Percentiles rank a stretch among this genome's conserved stretches.
These are phyloP conservation scores for Actinomucor elegans DNA, from an alignment of 371 early-diverging fungal genomes.

Conservation along the genomic window DNA sequence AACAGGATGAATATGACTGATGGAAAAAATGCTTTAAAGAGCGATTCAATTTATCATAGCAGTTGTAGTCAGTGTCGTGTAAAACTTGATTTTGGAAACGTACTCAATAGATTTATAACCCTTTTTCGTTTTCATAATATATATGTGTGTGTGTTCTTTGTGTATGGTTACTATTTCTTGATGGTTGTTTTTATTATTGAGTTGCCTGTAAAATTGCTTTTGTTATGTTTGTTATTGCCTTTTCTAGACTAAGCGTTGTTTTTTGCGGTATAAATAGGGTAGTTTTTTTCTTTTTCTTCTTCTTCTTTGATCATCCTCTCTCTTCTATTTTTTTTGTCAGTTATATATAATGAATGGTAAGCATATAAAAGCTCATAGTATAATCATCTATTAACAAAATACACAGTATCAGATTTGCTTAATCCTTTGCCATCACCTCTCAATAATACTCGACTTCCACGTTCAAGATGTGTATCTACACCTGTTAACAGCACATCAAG, in stretches of 20 bases:
- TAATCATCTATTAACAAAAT: not conserved
- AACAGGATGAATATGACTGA: too few species aligned
- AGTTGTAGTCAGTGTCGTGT: not conserved
- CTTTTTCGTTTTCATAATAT: too few species aligned
- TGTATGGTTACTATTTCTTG: not conserved
- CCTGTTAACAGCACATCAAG: conserved; percentile 9
- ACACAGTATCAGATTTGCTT: conserved; percentile 20
- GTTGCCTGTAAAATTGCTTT: not conserved
- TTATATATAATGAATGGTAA: conserved; percentile 16
- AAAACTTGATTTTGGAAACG: not conserved
- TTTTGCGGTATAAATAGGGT: not conserved
- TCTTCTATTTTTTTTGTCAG: not conserved
- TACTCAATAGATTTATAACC: too few species aligned
- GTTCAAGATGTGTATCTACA: conserved; percentile 19
- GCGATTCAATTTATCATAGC: not conserved
- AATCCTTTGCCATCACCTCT: conserved; percentile 11
- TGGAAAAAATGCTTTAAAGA: not conserved
- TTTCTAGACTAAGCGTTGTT: conserved; percentile 10
- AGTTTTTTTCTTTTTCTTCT: conserved; percentile 4
- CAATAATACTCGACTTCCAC: not conserved
- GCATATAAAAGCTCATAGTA: not conserved
- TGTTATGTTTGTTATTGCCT: conserved; percentile 12
- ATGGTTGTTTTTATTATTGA: conserved; percentile 11
- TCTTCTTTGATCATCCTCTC: not conserved
- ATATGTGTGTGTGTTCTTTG: not conserved